Evolutionary conservation across 2,329 filamentous ascomycete genomes (phyloP).

Genomic region (Diplodia scrobiculata): DNA sequence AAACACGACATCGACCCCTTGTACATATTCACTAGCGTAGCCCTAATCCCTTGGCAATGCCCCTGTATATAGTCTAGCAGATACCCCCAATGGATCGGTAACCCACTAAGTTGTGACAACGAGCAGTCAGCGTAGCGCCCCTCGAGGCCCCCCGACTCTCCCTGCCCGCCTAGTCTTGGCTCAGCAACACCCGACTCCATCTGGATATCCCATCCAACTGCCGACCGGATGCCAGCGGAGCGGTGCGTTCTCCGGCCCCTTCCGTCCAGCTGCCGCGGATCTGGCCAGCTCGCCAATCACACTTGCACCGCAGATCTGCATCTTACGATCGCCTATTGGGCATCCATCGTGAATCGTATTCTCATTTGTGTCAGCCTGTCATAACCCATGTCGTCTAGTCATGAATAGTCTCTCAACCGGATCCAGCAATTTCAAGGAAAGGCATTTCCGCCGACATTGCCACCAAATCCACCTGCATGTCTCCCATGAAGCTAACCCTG

Average conservation of each 20-base stretch:
- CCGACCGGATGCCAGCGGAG: constrained; percentile 9
- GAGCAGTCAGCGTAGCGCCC: background rate
- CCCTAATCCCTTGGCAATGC: too few species aligned
- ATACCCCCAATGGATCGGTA: too few species aligned
- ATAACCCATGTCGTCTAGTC: constrained; percentile 10
- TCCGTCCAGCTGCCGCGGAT: background rate
- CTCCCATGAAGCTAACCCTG: background rate
- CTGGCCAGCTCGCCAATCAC: constrained; percentile 15
- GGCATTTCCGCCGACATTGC: background rate
- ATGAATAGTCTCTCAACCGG: background rate
- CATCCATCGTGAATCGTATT: constrained; percentile 2
- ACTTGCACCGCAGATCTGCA: background rate
- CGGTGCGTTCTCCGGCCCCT: constrained; percentile 4
- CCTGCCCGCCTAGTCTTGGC: constrained; percentile 13
- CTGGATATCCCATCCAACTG: background rate
- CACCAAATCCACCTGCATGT: background rate
- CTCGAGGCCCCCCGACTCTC: too few species aligned
- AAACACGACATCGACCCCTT: too few species aligned
- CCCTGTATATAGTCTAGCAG: too few species aligned
- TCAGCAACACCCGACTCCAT: background rate
- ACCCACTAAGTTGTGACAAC: too few species aligned
- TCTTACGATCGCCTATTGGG: constrained; percentile 9
- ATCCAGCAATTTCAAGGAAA: background rate
- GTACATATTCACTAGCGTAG: too few species aligned
- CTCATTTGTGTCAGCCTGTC: background rate